Evolutionary conservation across 768 basidiomycete genomes (phyloP).

Genomic region (Strobilomyces dryophilus): DNA sequence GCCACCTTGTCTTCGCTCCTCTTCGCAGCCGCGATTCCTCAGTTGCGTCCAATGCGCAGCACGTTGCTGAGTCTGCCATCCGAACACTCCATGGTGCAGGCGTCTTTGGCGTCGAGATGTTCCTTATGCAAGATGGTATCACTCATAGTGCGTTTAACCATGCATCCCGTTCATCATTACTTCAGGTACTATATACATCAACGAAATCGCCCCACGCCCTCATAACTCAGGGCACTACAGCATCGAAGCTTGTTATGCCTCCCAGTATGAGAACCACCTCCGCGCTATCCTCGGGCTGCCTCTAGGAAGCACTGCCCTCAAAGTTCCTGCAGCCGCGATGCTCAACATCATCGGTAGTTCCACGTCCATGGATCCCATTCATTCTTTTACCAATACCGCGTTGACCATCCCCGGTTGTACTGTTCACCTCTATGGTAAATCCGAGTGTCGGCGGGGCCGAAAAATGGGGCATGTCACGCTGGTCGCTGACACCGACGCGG

Average conservation of each 20-base stretch:
- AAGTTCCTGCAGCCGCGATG: conserved; percentile 87
- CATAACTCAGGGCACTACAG: conserved; percentile 99
- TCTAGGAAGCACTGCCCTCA: conserved; percentile 82
- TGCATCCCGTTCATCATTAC: background rate
- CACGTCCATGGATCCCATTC: conserved; percentile 57
- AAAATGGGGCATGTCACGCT: conserved; percentile 99
- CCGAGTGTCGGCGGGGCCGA: conserved; percentile 80
- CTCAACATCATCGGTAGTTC: conserved; percentile 92
- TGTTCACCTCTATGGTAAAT: conserved; percentile 94
- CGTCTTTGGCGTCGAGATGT: conserved; percentile 98
- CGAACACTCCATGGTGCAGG: conserved; percentile 82
- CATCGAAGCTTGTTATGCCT: conserved; percentile 94
- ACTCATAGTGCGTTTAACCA: conserved; percentile 13
- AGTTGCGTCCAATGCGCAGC: conserved; percentile 57
- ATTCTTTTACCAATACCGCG: conserved; percentile 51
- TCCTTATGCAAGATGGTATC: conserved; percentile 80
- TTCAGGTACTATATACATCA: conserved; percentile 74
- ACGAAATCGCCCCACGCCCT: conserved; percentile 97
- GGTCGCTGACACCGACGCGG: conserved; percentile 76
- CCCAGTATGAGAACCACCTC: conserved; percentile 97
- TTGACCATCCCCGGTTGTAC: conserved; percentile 69
- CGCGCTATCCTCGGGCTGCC: conserved; percentile 90
- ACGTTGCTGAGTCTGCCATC: conserved; percentile 78
- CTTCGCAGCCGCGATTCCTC: conserved; percentile 56
- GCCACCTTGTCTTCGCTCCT: conserved; percentile 90